Conservation (phyloP, 805 yeast species). For the Kodamaea neixiangensis region DNA sequence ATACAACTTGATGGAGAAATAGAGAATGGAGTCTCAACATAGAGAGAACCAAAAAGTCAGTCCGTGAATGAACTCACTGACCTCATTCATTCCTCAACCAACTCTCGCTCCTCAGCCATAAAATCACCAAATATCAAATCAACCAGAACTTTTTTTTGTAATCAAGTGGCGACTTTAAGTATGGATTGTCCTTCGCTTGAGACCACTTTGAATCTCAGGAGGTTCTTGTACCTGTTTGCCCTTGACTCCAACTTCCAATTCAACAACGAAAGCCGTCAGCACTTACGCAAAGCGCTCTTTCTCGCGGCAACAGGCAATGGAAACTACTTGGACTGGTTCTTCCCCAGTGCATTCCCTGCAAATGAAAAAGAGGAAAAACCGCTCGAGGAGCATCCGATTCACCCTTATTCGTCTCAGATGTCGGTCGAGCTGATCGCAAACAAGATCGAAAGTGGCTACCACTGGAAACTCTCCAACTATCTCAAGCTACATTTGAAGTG, state of each 20-base stretch:
- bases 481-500: constrained; percentile 20
- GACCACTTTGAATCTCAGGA: constrained; percentile 19
- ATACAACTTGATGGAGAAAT: too few relatives aligned
- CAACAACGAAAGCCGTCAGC: constrained; percentile 26
- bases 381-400: constrained; percentile 8
- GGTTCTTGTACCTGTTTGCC: constrained; percentile 44
- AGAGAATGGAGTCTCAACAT: too few relatives aligned
- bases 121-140: neutral
- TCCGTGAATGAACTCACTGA: too few relatives aligned
- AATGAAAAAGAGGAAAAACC: constrained; percentile 1
- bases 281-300: constrained; percentile 45
- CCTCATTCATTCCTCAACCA: too few relatives aligned
- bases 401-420: neutral
- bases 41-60: too few relatives aligned
- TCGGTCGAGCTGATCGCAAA: neutral
- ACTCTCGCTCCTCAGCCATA: too few relatives aligned
- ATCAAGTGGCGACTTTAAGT: neutral
- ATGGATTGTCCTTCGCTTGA: constrained; percentile 4
- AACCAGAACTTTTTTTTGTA: neutral
- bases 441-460: constrained; percentile 24
- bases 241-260: constrained; percentile 30
- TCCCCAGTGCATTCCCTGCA: constrained; percentile 17
- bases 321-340: constrained; percentile 38
- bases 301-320: constrained; percentile 45
- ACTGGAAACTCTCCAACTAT: constrained; percentile 24